Evolutionary conservation across 1,139 yeast genomes (phyloP).

Genomic region (Candida gigantensis): DNA sequence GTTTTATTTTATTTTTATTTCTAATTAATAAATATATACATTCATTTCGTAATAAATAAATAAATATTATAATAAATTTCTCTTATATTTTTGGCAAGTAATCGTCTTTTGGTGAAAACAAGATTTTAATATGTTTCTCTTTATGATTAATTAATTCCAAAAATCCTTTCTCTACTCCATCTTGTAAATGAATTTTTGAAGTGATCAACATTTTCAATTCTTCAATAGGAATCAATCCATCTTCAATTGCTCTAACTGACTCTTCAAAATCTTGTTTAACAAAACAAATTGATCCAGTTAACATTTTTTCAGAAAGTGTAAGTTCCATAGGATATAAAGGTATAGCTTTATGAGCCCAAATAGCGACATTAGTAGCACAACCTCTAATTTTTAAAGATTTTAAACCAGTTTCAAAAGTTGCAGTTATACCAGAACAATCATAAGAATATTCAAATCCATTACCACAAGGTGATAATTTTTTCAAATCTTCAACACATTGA

Average conservation of each 20-base stretch:
- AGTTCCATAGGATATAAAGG: conserved; percentile 39
- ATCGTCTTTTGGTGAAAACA: conserved; percentile 13
- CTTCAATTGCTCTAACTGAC: conserved; percentile 32
- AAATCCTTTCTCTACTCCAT: conserved; percentile 36
- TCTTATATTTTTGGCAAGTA: background rate
- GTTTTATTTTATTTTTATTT: conserved; percentile 1
- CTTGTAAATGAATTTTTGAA: conserved; percentile 31
- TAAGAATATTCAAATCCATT: conserved; percentile 58
- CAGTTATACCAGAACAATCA: conserved; percentile 64
- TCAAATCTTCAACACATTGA: conserved; percentile 33
- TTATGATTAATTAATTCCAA: conserved; percentile 35
- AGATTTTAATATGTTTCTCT: conserved; percentile 38
- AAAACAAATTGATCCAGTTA: conserved; percentile 45
- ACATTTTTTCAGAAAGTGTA: conserved; percentile 36
- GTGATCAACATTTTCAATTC: conserved; percentile 33
- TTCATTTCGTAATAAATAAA: no score
- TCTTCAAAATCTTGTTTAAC: conserved; percentile 36
- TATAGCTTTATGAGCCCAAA: conserved; percentile 33
- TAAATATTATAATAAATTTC: no score
- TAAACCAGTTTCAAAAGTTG: conserved; percentile 53
- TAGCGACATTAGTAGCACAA: conserved; percentile 63
- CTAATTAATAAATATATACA: background rate
- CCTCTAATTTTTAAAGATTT: conserved; percentile 57
- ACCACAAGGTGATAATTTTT: conserved; percentile 41
- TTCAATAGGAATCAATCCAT: conserved; percentile 26